Evolutionary conservation across 768 basidiomycete genomes (phyloP), one percentile per base, ranked within the genome.

Genomic region (Fomitopsis pulvina): DNA sequence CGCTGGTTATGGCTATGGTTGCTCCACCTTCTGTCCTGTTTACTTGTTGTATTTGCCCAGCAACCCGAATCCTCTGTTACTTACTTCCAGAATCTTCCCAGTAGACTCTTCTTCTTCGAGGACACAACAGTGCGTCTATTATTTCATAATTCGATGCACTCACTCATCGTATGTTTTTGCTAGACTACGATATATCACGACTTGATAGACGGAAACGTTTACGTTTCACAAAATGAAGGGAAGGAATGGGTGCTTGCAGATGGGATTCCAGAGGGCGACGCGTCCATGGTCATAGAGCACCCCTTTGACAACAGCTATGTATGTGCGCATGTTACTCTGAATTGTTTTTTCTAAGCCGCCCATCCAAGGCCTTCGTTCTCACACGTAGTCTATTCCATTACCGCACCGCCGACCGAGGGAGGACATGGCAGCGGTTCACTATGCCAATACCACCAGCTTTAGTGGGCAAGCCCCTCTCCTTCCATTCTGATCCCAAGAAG

Each of bases 181-280:
- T 63, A 86, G 83, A 71, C 68, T 21, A 86, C 83, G n/a, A 71
- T 95, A 42, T 92, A 87, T 59, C 90, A 92, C 60, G 93, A 97
- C 66, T 65, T 79, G 2, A 56, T 78, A 38, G 73, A 76, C 12
- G 80, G 86, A 10, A 75, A 81, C 55, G 72, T 98, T 8, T 81
- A 81, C 59, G 76, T 94, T 14, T 94, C 93, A 3, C 71, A 74
- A 14, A 81, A 98, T 60, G 96, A 99, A 70, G 96, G 96, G 46
- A 92, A 84, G 67, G 63, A 57, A 0, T 87, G 85, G 85, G 55
- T 55, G 4, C 64, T 57, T 49, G 70, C 76, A 39, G 63, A 69
- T 0, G 83, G 79, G 69, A 74, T 73, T 6, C 69, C 64, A 22
- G 77, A 74, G 47, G 87, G 85, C 16, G 69, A 76, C 41, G 81